Percentiles rank a stretch among this genome's conserved stretches.
phyloP scores from a whole-genome alignment of 1,284 basidiomycete species.

The Puccinia novopanici region DNA sequence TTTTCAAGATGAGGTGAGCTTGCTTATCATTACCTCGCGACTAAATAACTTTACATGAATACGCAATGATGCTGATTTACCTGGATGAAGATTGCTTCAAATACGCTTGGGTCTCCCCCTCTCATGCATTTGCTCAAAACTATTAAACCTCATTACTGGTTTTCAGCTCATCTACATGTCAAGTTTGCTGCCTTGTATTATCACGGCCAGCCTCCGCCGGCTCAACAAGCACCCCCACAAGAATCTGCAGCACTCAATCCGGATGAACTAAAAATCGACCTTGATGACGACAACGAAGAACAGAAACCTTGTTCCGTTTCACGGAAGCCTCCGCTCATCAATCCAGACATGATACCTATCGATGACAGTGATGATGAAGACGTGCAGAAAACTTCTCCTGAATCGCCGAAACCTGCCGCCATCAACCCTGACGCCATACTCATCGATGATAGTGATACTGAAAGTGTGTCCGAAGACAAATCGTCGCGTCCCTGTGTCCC shows the following conservation, averaged over 20 bases:
- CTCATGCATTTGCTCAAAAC: constrained; percentile 74
- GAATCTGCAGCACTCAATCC: constrained; percentile 62
- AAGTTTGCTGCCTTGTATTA: constrained; percentile 71
- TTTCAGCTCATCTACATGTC: constrained; percentile 89
- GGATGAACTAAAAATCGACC: constrained; percentile 66
- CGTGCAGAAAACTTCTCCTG: not conserved
- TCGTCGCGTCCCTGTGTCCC: not conserved
- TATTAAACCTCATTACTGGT: constrained; percentile 88
- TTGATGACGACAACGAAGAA: constrained; percentile 62
- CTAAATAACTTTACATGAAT: not conserved
- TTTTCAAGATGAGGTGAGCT: constrained; percentile 70
- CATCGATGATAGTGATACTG: constrained; percentile 14
- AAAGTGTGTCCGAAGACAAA: not conserved
- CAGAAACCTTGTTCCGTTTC: not conserved
- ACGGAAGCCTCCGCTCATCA: constrained; percentile 4
- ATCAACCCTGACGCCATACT: not conserved
- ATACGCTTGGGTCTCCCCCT: constrained; percentile 83
- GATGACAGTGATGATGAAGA: constrained; percentile 40
- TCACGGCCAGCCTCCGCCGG: constrained; percentile 61
- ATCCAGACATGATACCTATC: constrained; percentile 53
- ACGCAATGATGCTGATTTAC: constrained; percentile 2
- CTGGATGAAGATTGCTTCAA: constrained; percentile 63
- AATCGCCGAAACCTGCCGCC: not conserved
- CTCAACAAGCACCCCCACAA: constrained; percentile 4
- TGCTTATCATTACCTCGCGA: not conserved